These are phyloP conservation scores for Camillea tinctor DNA, from an alignment of 2,329 filamentous ascomycete species.

Conservation along the genomic window DNA sequence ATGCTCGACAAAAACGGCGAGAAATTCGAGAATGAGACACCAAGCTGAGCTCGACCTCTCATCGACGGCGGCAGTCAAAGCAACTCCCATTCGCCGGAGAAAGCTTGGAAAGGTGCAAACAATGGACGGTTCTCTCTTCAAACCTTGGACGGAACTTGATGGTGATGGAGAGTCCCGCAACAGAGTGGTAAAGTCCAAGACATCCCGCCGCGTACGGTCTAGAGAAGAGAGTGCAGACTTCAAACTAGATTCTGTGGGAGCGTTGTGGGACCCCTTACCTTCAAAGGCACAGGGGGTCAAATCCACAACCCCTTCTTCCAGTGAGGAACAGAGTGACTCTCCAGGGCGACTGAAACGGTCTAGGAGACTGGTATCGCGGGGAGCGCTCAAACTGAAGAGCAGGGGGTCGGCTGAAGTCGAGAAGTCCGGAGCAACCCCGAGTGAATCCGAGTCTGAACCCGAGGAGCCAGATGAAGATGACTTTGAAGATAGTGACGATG, in stretches of 20 bases:
- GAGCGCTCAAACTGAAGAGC: conserved; percentile 4
- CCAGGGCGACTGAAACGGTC: conserved; percentile 11
- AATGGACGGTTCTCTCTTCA: conserved; percentile 26
- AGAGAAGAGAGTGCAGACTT: conserved; percentile 10
- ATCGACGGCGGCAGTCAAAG: conserved; percentile 11
- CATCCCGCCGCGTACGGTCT: conserved; percentile 7
- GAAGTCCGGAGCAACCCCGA: conserved; percentile 1
- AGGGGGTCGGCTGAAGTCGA: conserved; percentile 1
- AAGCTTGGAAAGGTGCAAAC: conserved; percentile 29
- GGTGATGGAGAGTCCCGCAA: conserved; percentile 2
- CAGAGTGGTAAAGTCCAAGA: conserved; percentile 5
- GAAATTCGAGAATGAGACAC: conserved; percentile 1
- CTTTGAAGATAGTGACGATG: conserved; percentile 13
- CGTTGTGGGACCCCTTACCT: conserved; percentile 14
- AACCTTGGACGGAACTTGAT: conserved; percentile 23
- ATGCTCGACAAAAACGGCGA: conserved; percentile 1
- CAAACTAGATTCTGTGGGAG: conserved; percentile 4
- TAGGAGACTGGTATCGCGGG: conserved; percentile 9
- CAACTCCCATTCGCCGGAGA: conserved; percentile 29
- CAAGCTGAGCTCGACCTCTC: conserved; percentile 1
- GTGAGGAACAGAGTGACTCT: conserved; percentile 8
- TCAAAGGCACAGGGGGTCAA: conserved; percentile 9
- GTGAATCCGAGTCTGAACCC: conserved; percentile 13
- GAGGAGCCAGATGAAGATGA: conserved; percentile 8
- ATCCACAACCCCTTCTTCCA: conserved; percentile 4